Evolutionary conservation across 2,329 filamentous ascomycete species (phyloP).

Genomic region (Paraconiothyrium sp.): DNA sequence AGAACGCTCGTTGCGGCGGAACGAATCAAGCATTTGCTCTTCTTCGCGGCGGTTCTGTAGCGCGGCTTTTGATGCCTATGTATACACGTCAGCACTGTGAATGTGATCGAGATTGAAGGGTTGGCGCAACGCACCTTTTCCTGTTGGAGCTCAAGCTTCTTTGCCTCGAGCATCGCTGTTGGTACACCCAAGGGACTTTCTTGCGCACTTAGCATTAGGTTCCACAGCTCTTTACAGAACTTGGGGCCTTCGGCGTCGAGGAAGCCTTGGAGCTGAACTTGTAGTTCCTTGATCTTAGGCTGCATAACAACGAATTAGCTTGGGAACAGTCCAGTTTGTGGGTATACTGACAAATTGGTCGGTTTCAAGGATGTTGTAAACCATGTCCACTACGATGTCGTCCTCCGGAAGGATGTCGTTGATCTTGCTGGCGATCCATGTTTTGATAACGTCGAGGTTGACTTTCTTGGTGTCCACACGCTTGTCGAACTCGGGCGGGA

Average conservation of each 20-base stretch:
- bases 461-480: constrained; percentile 99
- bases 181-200: constrained; percentile 88
- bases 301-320: constrained; percentile 51
- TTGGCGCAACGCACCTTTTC: constrained; percentile 74
- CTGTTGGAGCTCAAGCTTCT: constrained; percentile 93
- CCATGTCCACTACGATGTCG: constrained; percentile 92
- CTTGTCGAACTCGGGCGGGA: constrained; percentile 89
- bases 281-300: constrained; percentile 95
- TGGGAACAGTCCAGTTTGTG: neutral
- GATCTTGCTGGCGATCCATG: constrained; percentile 93
- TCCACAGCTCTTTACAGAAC: constrained; percentile 96
- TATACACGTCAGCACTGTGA: constrained; percentile 29
- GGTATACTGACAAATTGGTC: constrained; percentile 73
- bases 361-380: constrained; percentile 75
- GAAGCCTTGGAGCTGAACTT: constrained; percentile 94
- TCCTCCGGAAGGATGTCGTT: constrained; percentile 89
- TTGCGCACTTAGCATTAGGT: constrained; percentile 88
- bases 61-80: constrained; percentile 82
- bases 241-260: constrained; percentile 87
- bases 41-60: constrained; percentile 73
- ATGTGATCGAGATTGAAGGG: neutral
- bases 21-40: constrained; percentile 73
- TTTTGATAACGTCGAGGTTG: constrained; percentile 97
- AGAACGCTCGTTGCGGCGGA: constrained; percentile 70
- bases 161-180: constrained; percentile 92